phyloP scores from a whole-genome alignment of 441 rosid genomes.

The Populus tomentosa region DNA sequence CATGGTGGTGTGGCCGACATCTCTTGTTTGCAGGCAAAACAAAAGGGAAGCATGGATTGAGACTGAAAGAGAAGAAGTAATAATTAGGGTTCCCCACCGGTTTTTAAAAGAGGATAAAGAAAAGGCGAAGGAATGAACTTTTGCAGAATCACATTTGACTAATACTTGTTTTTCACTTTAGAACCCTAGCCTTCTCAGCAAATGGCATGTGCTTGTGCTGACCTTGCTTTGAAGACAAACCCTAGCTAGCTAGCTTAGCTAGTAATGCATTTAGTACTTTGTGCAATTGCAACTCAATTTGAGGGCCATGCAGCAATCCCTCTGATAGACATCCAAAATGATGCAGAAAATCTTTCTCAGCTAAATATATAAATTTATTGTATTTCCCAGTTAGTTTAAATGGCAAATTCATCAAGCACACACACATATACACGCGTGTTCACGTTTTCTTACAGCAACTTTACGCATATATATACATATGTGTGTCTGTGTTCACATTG shows the following conservation, averaged over 20 bases:
- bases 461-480: too few species aligned
- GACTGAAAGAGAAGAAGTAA: constrained; percentile 17
- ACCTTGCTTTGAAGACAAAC: constrained; percentile 2
- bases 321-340: not conserved
- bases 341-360: not conserved
- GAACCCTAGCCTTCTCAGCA: constrained; percentile 28
- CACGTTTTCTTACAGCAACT: too few species aligned
- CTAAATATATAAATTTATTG: too few species aligned
- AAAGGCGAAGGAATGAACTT: constrained; percentile 26
- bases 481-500: too few species aligned
- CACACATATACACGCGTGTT: not conserved
- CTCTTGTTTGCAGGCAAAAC: constrained; percentile 21
- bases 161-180: constrained; percentile 13
- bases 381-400: not conserved
- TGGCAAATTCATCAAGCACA: not conserved
- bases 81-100: constrained; percentile 21
- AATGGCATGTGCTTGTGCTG: constrained; percentile 25
- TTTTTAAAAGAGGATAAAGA: constrained; percentile 16
- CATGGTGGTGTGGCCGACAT: constrained; percentile 35
- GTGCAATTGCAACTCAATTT: not conserved
- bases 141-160: constrained; percentile 41
- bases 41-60: constrained; percentile 25
- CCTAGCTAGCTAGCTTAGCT: not conserved
- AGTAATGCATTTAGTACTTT: not conserved
- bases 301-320: not conserved